Conservation (phyloP, 305 asterid species). For the Fraxinus dipetala region DNA sequence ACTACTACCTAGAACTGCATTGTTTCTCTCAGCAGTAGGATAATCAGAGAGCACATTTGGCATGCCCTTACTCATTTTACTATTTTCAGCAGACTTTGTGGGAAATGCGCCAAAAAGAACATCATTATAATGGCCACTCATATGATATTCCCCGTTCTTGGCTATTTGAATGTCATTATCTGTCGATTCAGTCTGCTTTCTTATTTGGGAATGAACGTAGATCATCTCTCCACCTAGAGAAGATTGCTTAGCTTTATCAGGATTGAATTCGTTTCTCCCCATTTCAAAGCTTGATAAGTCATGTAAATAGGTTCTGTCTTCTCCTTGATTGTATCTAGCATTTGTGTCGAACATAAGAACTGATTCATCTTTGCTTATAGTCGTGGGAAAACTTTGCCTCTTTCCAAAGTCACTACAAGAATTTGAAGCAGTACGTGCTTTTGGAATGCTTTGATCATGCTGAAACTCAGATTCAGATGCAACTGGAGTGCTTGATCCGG, state of each 20-base stretch:
- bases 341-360: slow-evolving; percentile 23
- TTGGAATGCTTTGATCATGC: neutral
- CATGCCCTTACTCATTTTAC: neutral
- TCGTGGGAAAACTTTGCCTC: neutral
- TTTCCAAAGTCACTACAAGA: slow-evolving; percentile 1
- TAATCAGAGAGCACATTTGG: slow-evolving; percentile 10
- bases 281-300: slow-evolving; percentile 38
- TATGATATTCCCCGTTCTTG: neutral
- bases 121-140: neutral
- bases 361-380: slow-evolving; percentile 21
- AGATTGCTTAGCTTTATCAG: neutral
- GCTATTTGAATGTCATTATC: neutral
- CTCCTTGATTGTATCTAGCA: slow-evolving; percentile 14
- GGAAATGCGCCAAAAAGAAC: neutral
- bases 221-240: neutral
- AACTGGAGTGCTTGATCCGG: slow-evolving; percentile 8
- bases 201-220: neutral
- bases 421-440: slow-evolving; percentile 4
- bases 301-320: slow-evolving; percentile 25
- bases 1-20: neutral
- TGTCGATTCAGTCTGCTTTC: neutral
- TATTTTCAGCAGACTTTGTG: neutral
- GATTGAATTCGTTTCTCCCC: slow-evolving; percentile 20
- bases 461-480: neutral
- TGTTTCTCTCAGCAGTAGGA: slow-evolving; percentile 22